Percentiles rank a stretch among this genome's conserved stretches.
Conservation (phyloP, 2,329 filamentous ascomycete species). For the Ascosphaera pollenicola region DNA sequence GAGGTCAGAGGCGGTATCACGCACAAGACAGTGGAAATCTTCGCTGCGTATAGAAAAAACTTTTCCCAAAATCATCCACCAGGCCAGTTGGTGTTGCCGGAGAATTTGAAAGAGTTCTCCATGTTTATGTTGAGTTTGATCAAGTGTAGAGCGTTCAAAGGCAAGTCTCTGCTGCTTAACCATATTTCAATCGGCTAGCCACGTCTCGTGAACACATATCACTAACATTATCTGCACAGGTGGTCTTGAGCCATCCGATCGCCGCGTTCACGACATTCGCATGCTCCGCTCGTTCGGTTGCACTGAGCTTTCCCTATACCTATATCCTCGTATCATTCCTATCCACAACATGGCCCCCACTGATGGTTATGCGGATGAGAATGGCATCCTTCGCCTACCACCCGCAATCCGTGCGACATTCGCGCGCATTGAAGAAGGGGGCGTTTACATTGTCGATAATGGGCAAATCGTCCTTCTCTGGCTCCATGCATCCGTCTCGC, state of each 20-base stretch:
- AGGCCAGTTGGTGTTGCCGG: constrained; percentile 81
- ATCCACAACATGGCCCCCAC: constrained; percentile 71
- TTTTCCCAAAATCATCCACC: constrained; percentile 72
- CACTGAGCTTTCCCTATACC: constrained; percentile 67
- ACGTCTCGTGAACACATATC: too few species aligned
- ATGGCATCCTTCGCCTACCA: constrained; percentile 71
- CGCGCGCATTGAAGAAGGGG: constrained; percentile 71
- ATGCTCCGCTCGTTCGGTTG: constrained; percentile 76
- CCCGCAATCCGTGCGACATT: constrained; percentile 64
- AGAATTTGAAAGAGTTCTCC: constrained; percentile 85
- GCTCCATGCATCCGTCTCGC: constrained; percentile 81
- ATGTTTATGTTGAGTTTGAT: constrained; percentile 88
- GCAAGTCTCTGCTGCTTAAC: too few species aligned
- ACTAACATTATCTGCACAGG: constrained; percentile 21
- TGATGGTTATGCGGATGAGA: constrained; percentile 85
- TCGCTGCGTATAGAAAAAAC: constrained; percentile 81
- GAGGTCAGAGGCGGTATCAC: constrained; percentile 66
- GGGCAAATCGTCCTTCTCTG: constrained; percentile 81
- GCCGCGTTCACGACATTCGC: constrained; percentile 75
- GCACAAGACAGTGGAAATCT: constrained; percentile 81
- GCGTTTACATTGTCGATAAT: constrained; percentile 87
- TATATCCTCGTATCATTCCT: constrained; percentile 85
- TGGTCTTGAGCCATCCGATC: constrained; percentile 73
- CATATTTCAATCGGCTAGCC: too few species aligned
- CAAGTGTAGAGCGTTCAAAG: constrained; percentile 84